Conservation (phyloP, 495 filamentous ascomycete genomes). For the Hyphodiscus hymeniophilus region DNA sequence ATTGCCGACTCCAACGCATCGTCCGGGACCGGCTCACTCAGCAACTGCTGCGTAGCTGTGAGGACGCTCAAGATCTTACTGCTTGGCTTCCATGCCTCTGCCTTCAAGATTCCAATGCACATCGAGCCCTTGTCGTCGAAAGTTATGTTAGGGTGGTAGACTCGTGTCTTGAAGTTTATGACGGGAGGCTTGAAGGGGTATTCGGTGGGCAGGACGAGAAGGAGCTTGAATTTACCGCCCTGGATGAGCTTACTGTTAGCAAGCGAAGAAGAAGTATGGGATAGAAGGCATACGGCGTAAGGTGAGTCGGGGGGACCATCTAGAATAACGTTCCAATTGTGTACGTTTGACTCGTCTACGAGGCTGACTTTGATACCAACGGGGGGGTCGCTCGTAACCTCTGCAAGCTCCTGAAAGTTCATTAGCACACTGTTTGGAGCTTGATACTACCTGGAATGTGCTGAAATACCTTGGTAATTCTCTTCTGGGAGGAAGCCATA, state of each 20-base stretch:
- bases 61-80: constrained; percentile 72
- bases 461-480: constrained; percentile 25
- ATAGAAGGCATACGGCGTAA: constrained; percentile 50
- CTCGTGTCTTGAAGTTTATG: constrained; percentile 84
- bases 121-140: constrained; percentile 86
- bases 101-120: constrained; percentile 81
- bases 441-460: too few relatives aligned
- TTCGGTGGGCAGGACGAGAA: constrained; percentile 67
- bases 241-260: constrained; percentile 22
- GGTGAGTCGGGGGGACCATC: constrained; percentile 62
- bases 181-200: constrained; percentile 94
- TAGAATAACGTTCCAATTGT: constrained; percentile 76
- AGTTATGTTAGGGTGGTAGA: constrained; percentile 97
- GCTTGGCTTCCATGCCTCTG: constrained; percentile 92
- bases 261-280: background rate
- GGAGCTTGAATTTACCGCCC: constrained; percentile 72
- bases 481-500: constrained; percentile 30
- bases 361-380: constrained; percentile 57
- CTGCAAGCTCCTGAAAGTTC: constrained; percentile 54
- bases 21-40: constrained; percentile 85
- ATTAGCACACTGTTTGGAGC: constrained; percentile 13
- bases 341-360: constrained; percentile 63
- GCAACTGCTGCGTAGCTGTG: constrained; percentile 65
- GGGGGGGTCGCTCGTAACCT: constrained; percentile 56
- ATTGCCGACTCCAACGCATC: constrained; percentile 87